phyloP scores from a whole-genome alignment of 106 monocot species.

The Platanthera zijinensis region DNA sequence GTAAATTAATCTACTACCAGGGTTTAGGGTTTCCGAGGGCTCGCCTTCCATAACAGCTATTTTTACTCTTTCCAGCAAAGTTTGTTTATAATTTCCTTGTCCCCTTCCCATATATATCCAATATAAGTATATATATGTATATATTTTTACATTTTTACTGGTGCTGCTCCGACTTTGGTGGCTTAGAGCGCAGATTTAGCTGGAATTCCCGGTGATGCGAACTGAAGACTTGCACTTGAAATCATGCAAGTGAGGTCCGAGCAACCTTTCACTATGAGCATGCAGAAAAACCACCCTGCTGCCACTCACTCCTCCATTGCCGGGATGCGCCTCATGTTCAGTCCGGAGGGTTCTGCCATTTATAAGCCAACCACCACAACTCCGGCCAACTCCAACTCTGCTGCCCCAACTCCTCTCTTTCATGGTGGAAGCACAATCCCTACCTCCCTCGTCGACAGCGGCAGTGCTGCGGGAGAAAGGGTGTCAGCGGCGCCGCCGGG shows the following conservation, averaged over 20 bases:
- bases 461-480: conserved; percentile 11
- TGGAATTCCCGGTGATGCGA: conserved; percentile 12
- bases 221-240: conserved; percentile 7
- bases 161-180: not conserved
- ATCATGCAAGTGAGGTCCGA: conserved; percentile 90
- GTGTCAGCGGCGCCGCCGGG: not conserved
- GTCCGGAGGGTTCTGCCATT: conserved; percentile 69
- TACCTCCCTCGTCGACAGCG: not conserved
- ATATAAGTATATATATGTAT: not conserved
- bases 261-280: conserved; percentile 40
- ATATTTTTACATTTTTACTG: not conserved
- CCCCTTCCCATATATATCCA: not conserved
- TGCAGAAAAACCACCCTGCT: conserved; percentile 38
- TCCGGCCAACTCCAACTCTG: not conserved
- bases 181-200: not conserved
- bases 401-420: conserved; percentile 14
- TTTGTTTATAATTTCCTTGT: not conserved
- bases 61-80: not conserved
- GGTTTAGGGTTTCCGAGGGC: conserved; percentile 5
- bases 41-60: not conserved
- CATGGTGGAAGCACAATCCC: conserved; percentile 13
- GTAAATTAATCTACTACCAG: conserved; percentile 12
- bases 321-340: conserved; percentile 62
- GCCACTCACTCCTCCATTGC: conserved; percentile 44
- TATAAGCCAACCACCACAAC: conserved; percentile 47